These are phyloP conservation scores for Psilocybe cubensis DNA, from an alignment of 768 basidiomycete species.

Conservation along the genomic window DNA sequence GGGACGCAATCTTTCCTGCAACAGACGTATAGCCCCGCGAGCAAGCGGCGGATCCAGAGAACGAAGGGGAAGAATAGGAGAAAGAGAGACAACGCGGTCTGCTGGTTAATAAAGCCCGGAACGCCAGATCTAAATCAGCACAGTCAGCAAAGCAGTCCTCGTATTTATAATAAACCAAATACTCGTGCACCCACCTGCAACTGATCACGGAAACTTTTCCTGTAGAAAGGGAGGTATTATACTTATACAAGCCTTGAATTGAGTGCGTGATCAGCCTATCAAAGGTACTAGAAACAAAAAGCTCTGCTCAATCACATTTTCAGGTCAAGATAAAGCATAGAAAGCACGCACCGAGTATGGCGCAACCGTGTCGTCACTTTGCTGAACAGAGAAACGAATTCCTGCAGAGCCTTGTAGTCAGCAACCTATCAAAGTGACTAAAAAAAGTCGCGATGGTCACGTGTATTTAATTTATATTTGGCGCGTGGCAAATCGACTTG, in stretches of 20 bases:
- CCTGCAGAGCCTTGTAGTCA: background rate
- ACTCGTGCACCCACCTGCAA: background rate
- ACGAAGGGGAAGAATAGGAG: slow-evolving; percentile 7
- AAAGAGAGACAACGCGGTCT: background rate
- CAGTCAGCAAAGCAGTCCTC: slow-evolving; percentile 3
- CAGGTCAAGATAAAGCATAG: background rate
- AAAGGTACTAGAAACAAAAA: background rate
- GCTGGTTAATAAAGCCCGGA: slow-evolving; percentile 10
- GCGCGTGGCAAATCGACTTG: background rate
- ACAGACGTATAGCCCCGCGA: background rate
- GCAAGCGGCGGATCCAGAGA: background rate
- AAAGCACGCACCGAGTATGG: background rate
- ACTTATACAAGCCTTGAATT: slow-evolving; percentile 1
- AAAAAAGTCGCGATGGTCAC: slow-evolving; percentile 6
- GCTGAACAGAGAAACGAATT: background rate
- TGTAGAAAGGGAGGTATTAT: slow-evolving; percentile 5
- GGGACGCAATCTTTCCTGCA: slow-evolving; percentile 9
- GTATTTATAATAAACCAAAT: slow-evolving; percentile 8
- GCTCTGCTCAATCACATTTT: background rate
- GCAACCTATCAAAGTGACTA: background rate
- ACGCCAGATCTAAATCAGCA: slow-evolving; percentile 23
- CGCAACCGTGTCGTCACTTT: background rate
- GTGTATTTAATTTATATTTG: background rate
- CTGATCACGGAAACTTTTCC: background rate
- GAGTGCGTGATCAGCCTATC: slow-evolving; percentile 12